Evolutionary conservation across 2,329 filamentous ascomycete genomes (phyloP).

Genomic region (Colletotrichum gloeosporioides): DNA sequence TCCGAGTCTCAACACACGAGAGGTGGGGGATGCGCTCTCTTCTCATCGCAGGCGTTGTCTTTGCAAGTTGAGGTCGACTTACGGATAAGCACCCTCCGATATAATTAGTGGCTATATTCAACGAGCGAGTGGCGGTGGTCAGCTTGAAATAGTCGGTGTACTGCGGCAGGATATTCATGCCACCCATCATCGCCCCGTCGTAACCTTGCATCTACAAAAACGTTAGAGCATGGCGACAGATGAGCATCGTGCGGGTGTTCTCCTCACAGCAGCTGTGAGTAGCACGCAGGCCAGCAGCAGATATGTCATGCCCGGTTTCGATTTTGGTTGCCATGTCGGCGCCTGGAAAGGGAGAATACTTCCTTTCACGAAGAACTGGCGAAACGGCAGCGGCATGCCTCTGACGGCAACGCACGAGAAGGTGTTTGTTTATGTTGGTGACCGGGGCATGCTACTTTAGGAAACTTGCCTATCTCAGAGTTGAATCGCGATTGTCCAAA

Average conservation of each 20-base stretch:
- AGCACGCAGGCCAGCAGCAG: not conserved
- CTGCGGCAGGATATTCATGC: constrained; percentile 7
- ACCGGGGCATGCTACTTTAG: not conserved
- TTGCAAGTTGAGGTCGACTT: not conserved
- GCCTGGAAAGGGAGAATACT: not conserved
- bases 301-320: not conserved
- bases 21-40: too few relatives aligned
- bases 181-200: not conserved
- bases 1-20: not conserved
- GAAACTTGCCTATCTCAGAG: not conserved
- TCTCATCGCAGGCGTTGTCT: not conserved
- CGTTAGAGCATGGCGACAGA: not conserved
- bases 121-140: not conserved
- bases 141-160: not conserved
- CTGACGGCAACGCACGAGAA: not conserved
- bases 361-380: not conserved
- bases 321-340: not conserved
- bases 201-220: not conserved
- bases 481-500: not conserved
- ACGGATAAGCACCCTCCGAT: not conserved
- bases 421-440: fast-evolving
- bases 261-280: not conserved
- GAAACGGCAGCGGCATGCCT: not conserved
- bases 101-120: constrained; percentile 3
- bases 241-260: not conserved